Conservation (phyloP, 768 basidiomycete genomes). For the Mycena floridula region DNA sequence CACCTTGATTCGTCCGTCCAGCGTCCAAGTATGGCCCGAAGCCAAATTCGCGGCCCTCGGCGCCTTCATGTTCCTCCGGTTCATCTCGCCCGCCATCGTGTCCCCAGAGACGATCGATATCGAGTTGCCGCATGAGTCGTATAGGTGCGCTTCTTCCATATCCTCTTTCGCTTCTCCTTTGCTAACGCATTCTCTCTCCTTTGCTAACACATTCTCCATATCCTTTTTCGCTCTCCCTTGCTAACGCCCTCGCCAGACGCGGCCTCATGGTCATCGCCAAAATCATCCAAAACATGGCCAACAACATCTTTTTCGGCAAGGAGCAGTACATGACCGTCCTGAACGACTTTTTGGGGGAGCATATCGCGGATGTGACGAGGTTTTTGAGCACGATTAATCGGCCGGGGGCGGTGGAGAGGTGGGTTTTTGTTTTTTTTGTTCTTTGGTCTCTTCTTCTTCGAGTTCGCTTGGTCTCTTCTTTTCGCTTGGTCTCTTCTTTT, state of each 20-base stretch:
- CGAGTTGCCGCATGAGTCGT: slow-evolving; percentile 61
- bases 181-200: too few relatives aligned
- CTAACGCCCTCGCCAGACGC: too few relatives aligned
- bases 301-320: slow-evolving; percentile 91
- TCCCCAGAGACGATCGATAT: slow-evolving; percentile 82
- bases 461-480: too few relatives aligned
- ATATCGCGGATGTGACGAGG: slow-evolving; percentile 67
- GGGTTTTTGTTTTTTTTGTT: neutral
- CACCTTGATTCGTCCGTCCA: too few relatives aligned
- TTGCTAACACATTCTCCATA: too few relatives aligned
- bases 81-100: slow-evolving; percentile 89
- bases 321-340: slow-evolving; percentile 80
- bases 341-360: slow-evolving; percentile 67
- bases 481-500: too few relatives aligned
- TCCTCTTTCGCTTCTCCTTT: too few relatives aligned
- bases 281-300: slow-evolving; percentile 89
- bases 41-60: slow-evolving; percentile 79
- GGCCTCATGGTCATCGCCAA: slow-evolving; percentile 86
- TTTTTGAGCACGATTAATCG: slow-evolving; percentile 73
- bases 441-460: neutral
- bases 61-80: slow-evolving; percentile 90
- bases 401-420: too few relatives aligned
- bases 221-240: too few relatives aligned
- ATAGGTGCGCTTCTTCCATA: too few relatives aligned
- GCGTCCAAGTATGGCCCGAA: slow-evolving; percentile 69